Conservation (phyloP, 23 red algal species). For the Gracilaria gracilis region DNA sequence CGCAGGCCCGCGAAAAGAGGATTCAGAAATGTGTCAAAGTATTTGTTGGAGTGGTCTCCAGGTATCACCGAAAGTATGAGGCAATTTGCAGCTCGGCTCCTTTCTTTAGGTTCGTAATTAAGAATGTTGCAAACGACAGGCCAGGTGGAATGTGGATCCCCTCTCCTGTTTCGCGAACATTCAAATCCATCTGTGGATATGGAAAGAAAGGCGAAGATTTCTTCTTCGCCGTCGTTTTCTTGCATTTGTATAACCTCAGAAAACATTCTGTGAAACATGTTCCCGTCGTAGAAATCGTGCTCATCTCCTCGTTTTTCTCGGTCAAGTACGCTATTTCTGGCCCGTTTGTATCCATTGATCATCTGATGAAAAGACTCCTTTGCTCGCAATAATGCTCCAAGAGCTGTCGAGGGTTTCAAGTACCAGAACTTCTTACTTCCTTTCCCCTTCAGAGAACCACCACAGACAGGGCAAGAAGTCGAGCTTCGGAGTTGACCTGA, state of each 20-base stretch:
- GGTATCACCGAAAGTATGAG: not conserved
- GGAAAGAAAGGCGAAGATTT: not conserved
- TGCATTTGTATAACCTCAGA: not conserved
- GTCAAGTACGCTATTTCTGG: not conserved
- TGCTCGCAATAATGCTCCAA: not conserved
- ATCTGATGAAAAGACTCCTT: not conserved
- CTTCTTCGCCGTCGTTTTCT: not conserved
- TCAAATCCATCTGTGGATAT: constrained; percentile 5
- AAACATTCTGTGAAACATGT: not conserved
- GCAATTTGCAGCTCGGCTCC: not conserved
- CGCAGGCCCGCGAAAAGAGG: not conserved
- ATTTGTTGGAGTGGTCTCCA: not conserved
- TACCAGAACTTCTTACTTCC: not conserved
- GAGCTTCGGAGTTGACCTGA: not conserved
- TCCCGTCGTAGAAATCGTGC: not conserved
- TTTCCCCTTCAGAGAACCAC: not conserved
- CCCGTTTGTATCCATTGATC: not conserved
- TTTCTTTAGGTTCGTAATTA: not conserved
- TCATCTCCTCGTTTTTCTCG: not conserved
- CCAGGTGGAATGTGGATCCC: not conserved
- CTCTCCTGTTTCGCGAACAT: not conserved
- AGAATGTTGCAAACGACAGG: not conserved
- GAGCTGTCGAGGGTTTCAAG: not conserved
- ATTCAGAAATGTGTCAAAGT: constrained; percentile 21
- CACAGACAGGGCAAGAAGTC: not conserved